A percentile compares a stretch with the other conserved stretches of the same genome.
phyloP scores from a whole-genome alignment of 2,329 filamentous ascomycete species.

The Arthrobotrys musiformis region DNA sequence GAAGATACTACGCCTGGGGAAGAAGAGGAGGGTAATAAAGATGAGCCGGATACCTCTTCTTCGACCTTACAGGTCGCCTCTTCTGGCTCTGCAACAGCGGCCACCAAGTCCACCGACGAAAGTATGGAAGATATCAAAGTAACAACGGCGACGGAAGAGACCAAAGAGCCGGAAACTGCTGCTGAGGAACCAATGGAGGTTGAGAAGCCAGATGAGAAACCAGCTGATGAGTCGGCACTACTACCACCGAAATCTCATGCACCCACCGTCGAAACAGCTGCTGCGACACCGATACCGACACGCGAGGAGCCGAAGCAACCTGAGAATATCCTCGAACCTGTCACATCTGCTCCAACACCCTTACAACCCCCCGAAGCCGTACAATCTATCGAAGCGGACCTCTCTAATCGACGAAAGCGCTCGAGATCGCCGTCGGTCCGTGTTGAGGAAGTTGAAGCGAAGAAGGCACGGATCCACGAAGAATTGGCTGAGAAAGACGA shows the following conservation, averaged over 20 bases:
- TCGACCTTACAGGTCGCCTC: slow-evolving; percentile 20
- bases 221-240: slow-evolving; percentile 33
- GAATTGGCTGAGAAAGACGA: slow-evolving; percentile 36
- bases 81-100: slow-evolving; percentile 12
- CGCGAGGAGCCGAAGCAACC: slow-evolving; percentile 44
- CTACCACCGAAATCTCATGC: slow-evolving; percentile 2
- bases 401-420: slow-evolving; percentile 36
- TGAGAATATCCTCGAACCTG: slow-evolving; percentile 57
- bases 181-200: slow-evolving; percentile 52
- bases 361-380: slow-evolving; percentile 44
- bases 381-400: slow-evolving; percentile 45
- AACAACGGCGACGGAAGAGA: neutral
- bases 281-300: slow-evolving; percentile 13
- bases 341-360: slow-evolving; percentile 43
- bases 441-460: slow-evolving; percentile 40
- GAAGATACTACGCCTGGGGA: slow-evolving; percentile 14
- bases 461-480: slow-evolving; percentile 50
- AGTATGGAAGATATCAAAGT: slow-evolving; percentile 29
- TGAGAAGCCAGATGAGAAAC: slow-evolving; percentile 25
- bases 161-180: slow-evolving; percentile 23
- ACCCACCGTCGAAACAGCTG: slow-evolving; percentile 39
- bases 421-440: slow-evolving; percentile 49
- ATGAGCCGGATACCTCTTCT: slow-evolving; percentile 21
- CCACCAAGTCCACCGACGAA: slow-evolving; percentile 26
- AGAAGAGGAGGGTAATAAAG: slow-evolving; percentile 31